A percentile compares a stretch with the other conserved stretches of the same genome.
These are phyloP conservation scores for Bidens hawaiensis DNA, from an alignment of 140 eudicot species.

Conservation along the genomic window DNA sequence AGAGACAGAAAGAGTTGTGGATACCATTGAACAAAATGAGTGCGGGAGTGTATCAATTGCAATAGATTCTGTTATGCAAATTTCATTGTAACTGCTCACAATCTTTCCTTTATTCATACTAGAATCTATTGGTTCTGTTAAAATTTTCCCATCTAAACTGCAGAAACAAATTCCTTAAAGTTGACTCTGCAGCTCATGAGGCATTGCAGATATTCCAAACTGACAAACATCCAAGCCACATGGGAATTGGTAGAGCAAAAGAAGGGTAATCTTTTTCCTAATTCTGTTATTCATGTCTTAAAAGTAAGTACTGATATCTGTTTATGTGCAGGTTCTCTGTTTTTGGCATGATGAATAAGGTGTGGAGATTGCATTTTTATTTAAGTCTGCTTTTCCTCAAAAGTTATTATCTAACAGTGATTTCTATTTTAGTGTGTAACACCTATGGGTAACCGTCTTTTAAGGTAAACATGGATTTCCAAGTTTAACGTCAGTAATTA, in stretches of 20 bases:
- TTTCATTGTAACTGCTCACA: conserved; percentile 58
- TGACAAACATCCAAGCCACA: too few relatives aligned
- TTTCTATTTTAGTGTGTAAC: conserved; percentile 68
- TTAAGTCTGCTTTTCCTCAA: conserved; percentile 8
- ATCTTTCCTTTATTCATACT: conserved; percentile 1
- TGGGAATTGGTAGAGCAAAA: too few relatives aligned
- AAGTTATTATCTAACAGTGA: not conserved
- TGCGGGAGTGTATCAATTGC: conserved; percentile 69
- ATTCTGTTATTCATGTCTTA: not conserved
- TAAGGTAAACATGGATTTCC: conserved; percentile 49
- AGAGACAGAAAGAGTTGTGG: conserved; percentile 81
- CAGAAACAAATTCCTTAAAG: conserved; percentile 88
- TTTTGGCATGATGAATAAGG: conserved; percentile 99
- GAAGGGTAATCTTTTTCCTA: conserved; percentile 32
- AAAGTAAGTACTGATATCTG: conserved; percentile 13
- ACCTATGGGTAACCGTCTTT: conserved; percentile 85
- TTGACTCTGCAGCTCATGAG: conserved; percentile 33
- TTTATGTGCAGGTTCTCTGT: conserved; percentile 77
- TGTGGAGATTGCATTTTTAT: conserved; percentile 29
- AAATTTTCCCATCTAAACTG: conserved; percentile 7
- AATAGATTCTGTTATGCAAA: conserved; percentile 61
- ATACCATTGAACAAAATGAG: conserved; percentile 77
- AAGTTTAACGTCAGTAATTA: not conserved
- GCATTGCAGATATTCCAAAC: too few relatives aligned
- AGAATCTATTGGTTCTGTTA: conserved; percentile 11